Evolutionary conservation across 345 rosid genomes (phyloP).

Genomic region (Rhodomyrtus tomentosa): DNA sequence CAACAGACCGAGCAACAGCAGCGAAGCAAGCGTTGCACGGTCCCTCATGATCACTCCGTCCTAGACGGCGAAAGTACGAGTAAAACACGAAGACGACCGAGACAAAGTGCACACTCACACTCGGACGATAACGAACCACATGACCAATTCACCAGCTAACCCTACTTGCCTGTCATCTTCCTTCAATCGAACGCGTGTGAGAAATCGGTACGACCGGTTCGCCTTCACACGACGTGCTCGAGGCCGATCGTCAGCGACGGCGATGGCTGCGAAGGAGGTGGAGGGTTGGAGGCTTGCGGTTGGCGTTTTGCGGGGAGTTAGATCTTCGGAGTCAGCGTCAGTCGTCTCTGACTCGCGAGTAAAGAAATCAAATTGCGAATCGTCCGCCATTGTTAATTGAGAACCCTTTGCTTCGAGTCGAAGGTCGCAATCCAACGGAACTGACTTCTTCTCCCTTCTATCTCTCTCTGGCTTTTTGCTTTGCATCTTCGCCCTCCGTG

Average conservation of each 20-base stretch:
- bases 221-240: not conserved
- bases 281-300: not conserved
- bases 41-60: not conserved
- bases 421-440: not conserved
- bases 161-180: not conserved
- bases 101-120: not conserved
- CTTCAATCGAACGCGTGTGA: not conserved
- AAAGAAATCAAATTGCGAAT: not conserved
- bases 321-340: not conserved
- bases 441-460: not conserved
- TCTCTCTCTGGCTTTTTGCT: not conserved
- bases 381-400: not conserved
- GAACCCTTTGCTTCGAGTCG: not conserved
- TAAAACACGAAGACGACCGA: not conserved
- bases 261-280: not conserved
- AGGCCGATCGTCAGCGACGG: not conserved
- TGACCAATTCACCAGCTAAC: not conserved
- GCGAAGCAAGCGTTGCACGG: not conserved
- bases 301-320: not conserved
- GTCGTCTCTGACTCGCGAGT: not conserved
- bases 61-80: not conserved
- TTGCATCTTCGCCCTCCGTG: not conserved
- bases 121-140: not conserved
- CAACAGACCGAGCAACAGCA: not conserved
- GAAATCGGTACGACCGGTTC: not conserved